phyloP scores from a whole-genome alignment of 2,329 filamentous ascomycete species.

The Bretziella fagacearum region DNA sequence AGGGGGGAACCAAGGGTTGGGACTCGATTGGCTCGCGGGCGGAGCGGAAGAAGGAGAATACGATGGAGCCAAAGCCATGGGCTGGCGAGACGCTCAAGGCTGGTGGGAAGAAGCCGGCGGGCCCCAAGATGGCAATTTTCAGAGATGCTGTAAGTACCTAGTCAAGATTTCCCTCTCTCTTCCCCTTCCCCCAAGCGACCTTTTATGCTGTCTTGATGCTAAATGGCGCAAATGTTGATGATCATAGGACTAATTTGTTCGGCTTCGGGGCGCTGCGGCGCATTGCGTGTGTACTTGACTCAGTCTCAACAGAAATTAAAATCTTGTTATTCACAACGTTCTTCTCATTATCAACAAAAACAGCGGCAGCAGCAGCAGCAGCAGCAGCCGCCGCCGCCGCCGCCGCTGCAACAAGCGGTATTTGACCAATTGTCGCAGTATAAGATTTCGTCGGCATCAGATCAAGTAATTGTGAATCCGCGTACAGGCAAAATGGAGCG shows the following conservation, averaged over 20 bases:
- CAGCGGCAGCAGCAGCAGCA: too few species aligned
- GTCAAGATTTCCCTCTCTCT: too few species aligned
- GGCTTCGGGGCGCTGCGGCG: slow-evolving; percentile 12
- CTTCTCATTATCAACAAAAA: slow-evolving; percentile 7
- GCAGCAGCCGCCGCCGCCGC: background rate
- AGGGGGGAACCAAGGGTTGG: slow-evolving; percentile 67
- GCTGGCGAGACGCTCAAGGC: slow-evolving; percentile 77
- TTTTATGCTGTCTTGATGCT: slow-evolving; percentile 10
- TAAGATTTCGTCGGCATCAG: slow-evolving; percentile 50
- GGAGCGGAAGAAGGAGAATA: slow-evolving; percentile 89
- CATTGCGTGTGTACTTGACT: slow-evolving; percentile 26
- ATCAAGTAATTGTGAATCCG: slow-evolving; percentile 69
- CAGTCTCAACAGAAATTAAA: slow-evolving; percentile 35
- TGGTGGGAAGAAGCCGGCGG: slow-evolving; percentile 59
- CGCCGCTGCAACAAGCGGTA: background rate
- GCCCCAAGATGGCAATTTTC: slow-evolving; percentile 76
- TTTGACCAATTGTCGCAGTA: slow-evolving; percentile 41
- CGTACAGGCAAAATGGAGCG: slow-evolving; percentile 69
- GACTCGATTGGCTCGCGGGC: slow-evolving; percentile 75
- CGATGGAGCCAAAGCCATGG: slow-evolving; percentile 74
- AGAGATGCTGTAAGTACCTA: slow-evolving; percentile 72
- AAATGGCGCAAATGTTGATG: slow-evolving; percentile 56
- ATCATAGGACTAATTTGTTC: slow-evolving; percentile 87
- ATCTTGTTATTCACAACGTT: slow-evolving; percentile 8
- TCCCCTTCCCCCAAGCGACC: background rate